Evolutionary conservation across 192 early-diverging fungal genomes (phyloP), one percentile per base, ranked within the genome.

Genomic region (Geosiphon pyriformis): DNA sequence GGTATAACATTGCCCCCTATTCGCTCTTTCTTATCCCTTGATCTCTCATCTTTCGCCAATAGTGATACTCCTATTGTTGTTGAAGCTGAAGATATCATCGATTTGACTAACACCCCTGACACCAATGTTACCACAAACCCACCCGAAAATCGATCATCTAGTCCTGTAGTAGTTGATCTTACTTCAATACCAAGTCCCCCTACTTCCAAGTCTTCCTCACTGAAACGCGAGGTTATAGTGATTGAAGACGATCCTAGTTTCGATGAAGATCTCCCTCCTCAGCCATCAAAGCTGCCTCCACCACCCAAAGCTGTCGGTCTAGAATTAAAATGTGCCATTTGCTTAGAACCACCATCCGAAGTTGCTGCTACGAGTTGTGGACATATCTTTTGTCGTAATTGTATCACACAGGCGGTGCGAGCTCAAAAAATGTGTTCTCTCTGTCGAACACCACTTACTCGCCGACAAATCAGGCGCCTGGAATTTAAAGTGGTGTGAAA

Each of bases 341-440:
- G 64, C 29, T 47, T 66, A 31, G 64, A 66, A 11, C 27, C 2
- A 25, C 64, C 64, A 37, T 31, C 49, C 8, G 52, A 66, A n/a
- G 53, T 66, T 54, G 34, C 64, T 2, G 12, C 29, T 4, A 66
- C 64, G 2, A 12, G 22, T n/a, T 66, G 64, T 56, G 64, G 64
- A 3, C 64, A 66, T 30, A 66, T 66, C 3, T 66, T 66, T 42
- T 66, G 64, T 42, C 23, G 12, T 30, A 34, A 46, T 15, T 66
- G 64, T 25, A 66, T 66, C 4, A 12, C 15, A 8, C 49, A 27
- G 7, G 64, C 64, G n/a, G 52, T 66, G 1, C 33, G 31, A 46
- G 17, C 52, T 27, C 64, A 66, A 30, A 53, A 29, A 47, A 55
- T 66, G 64, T 66, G 64, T 18, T 51, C 64, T 15, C 51, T 66